These are phyloP conservation scores for Amaranthus tricolor DNA, from an alignment of 179 eudicot species.

Conservation along the genomic window DNA sequence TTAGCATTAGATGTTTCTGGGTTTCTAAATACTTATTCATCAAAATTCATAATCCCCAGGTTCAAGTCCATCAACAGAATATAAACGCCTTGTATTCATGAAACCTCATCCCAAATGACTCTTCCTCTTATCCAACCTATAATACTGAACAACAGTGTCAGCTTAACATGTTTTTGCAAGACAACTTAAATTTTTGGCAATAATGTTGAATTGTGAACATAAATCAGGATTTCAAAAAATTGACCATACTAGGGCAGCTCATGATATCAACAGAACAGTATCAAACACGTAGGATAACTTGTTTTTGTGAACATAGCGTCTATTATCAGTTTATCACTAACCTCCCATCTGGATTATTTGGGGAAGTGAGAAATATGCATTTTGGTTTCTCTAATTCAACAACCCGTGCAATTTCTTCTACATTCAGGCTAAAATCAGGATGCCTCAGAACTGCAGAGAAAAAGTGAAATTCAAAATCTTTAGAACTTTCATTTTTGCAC, in stretches of 20 bases:
- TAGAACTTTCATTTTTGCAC: not conserved
- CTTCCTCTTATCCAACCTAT: not conserved
- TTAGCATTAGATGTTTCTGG: not conserved
- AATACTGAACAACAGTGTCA: not conserved
- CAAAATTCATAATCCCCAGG: not conserved
- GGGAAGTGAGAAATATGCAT: slow-evolving; percentile 93
- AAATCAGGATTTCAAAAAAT: not conserved
- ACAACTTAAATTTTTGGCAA: not conserved
- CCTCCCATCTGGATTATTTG: slow-evolving; percentile 99
- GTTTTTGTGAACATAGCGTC: not conserved
- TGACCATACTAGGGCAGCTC: not conserved
- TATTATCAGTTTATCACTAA: slow-evolving; percentile 30
- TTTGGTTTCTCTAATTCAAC: slow-evolving; percentile 81
- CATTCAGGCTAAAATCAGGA: slow-evolving; percentile 84
- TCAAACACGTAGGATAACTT: not conserved
- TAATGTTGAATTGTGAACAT: not conserved
- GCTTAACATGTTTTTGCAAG: not conserved
- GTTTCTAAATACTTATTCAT: not conserved
- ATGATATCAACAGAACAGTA: not conserved
- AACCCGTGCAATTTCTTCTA: slow-evolving; percentile 53
- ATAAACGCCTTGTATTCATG: not conserved
- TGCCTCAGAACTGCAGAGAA: slow-evolving; percentile 69
- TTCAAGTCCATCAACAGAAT: not conserved
- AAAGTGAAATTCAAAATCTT: slow-evolving; percentile 11
- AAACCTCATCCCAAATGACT: not conserved